phyloP scores from a whole-genome alignment of 2,329 filamentous ascomycete genomes.

The Pseudogymnoascus sp. region DNA sequence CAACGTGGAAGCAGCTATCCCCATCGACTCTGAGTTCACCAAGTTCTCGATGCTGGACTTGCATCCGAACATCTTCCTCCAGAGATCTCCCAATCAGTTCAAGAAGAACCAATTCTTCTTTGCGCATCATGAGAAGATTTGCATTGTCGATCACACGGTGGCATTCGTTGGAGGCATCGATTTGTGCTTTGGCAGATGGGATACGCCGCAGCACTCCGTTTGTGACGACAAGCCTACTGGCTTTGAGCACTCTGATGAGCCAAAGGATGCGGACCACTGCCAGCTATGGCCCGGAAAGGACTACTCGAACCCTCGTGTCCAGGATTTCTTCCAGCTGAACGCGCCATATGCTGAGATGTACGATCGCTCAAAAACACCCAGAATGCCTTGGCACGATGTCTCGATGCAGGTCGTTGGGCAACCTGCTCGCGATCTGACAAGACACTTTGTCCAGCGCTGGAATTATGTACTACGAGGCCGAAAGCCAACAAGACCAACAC shows the following conservation, averaged over 20 bases:
- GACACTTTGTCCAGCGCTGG: conserved; percentile 97
- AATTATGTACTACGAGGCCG: conserved; percentile 91
- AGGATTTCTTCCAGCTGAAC: conserved; percentile 88
- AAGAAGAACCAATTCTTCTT: conserved; percentile 99
- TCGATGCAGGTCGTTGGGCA: conserved; percentile 97
- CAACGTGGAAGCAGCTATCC: conserved; percentile 93
- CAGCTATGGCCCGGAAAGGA: conserved; percentile 97
- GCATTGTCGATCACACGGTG: conserved; percentile 89
- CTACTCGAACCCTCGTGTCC: conserved; percentile 91
- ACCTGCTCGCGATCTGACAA: conserved; percentile 83
- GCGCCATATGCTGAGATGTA: conserved; percentile 99
- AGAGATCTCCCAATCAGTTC: conserved; percentile 93
- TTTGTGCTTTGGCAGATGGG: conserved; percentile 94
- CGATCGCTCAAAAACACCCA: conserved; percentile 74
- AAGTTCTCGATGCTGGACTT: conserved; percentile 93
- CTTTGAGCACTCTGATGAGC: conserved; percentile 69
- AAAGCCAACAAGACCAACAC: conserved; percentile 86
- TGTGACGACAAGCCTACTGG: conserved; percentile 92
- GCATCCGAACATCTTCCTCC: conserved; percentile 92
- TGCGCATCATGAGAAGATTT: conserved; percentile 98
- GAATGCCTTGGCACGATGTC: conserved; percentile 99
- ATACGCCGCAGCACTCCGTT: conserved; percentile 85
- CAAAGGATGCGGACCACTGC: conserved; percentile 86
- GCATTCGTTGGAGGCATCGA: conserved; percentile 95
- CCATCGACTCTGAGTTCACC: conserved; percentile 96